Evolutionary conservation across 2,329 filamentous ascomycete species (phyloP), one percentile per base, ranked within the genome.

Genomic region (Hypoxylon sp.): DNA sequence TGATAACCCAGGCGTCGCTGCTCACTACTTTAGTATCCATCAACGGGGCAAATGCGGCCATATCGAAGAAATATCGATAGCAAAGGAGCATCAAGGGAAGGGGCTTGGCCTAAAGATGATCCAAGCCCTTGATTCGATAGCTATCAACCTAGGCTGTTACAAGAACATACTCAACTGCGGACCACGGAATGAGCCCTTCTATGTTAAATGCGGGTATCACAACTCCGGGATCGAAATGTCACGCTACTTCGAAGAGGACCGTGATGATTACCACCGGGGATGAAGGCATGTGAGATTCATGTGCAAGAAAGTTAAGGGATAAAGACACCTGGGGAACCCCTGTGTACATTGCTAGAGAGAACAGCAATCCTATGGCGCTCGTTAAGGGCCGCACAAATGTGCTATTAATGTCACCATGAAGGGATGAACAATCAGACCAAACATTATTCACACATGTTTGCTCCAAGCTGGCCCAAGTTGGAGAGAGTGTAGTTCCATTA

Each of bases 51-150:
- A 82, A 9, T 88, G 90, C 3, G 90, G 89, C 1, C 90, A 94
- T 65, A 88, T 94, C 65, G 90, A 94, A 72, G 90, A 94, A 68
- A 92, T 94, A 66, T 88, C 89, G 3, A 87, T 94, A 20, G 80
- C 86, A 40, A 86, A 87, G 71, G 85, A 89, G 49, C 87, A 92
- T 71, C 90, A 92, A 69, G 88, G 89, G 20, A 91, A 91, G 77
- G 91, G 90, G 65, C 74, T 94, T 12, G 90, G 90, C 0, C 67
- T 90, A 67, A 78, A 83, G 59, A 86, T 94, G 63, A 91, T 94
- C 50, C 83, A 90, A 72, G 87, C 89, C 4, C 74, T 93, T 62
- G 88, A 92, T 67, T 84, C 79, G 57, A 80, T 93, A 17, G 88
- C 88, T 2, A 78, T 83, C 67, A 81, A 86, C 57, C 82, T 88